These are phyloP conservation scores for Zizania palustris DNA, from an alignment of 202 grass and related monocot genomes.

Conservation along the genomic window DNA sequence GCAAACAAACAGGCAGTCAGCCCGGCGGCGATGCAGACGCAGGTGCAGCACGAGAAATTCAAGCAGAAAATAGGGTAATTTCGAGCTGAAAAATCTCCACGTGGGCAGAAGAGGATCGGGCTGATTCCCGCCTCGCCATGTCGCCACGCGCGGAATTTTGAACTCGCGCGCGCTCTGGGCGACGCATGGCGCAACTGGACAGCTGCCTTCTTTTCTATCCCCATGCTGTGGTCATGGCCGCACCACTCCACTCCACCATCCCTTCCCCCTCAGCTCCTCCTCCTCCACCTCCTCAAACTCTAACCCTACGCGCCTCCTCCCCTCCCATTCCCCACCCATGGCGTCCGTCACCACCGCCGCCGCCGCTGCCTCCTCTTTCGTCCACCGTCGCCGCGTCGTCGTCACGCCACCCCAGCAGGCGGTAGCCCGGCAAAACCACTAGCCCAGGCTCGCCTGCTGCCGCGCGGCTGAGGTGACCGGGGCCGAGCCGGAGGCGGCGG, in stretches of 20 bases:
- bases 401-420: not conserved
- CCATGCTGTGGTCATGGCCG: constrained; percentile 63
- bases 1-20: not conserved
- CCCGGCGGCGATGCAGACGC: too few relatives aligned
- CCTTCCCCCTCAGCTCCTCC: not conserved
- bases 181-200: too few relatives aligned
- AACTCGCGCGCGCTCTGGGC: not conserved
- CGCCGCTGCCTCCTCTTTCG: constrained; percentile 44
- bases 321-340: constrained; percentile 34
- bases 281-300: constrained; percentile 30
- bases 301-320: constrained; percentile 12
- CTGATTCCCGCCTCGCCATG: not conserved
- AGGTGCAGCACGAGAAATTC: too few relatives aligned
- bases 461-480: constrained; percentile 80
- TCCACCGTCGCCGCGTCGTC: constrained; percentile 3
- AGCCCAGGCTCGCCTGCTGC: constrained; percentile 59
- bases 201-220: constrained; percentile 54
- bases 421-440: not conserved
- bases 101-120: too few relatives aligned
- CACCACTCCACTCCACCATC: constrained; percentile 12
- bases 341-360: constrained; percentile 53
- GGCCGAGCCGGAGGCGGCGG: constrained; percentile 52
- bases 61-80: too few relatives aligned
- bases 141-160: not conserved
- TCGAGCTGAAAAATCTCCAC: too few relatives aligned